Base-by-base conservation (phyloP, 1,284 basidiomycete genomes). In the Trametes versicolor region DNA sequence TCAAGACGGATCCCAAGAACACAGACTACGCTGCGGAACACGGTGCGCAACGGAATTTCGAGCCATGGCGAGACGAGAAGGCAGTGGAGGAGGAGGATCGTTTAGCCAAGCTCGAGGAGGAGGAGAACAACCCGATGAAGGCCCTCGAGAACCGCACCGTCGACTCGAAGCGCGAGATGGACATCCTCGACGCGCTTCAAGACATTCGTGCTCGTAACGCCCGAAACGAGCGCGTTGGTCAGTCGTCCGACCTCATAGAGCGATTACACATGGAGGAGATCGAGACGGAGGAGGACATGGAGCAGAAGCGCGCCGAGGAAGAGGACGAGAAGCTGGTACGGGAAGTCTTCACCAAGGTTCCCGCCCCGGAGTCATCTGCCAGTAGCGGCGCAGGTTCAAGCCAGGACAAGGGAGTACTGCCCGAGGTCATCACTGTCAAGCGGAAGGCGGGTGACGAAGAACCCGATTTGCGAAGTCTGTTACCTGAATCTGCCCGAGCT, bases 1-100 rank as follows among this genome's bases (percentile, higher is more conserved):
- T 99, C 89, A 99, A 99, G 79, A 99, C 97, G 0, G 98, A 99
- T 77, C 98, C 97, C 10, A 97, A 97, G 85, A 98, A 98, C 74
- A 97, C 96, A 1, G 96, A 98, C 78, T 98, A 98, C 73, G 70
- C 85, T 15, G 94, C 93, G 45, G 96, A 98, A 77, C 96, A 97
- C 75, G 96, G 96, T 37, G 96, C 96, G 29, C 94, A 91, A 9
- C 88, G 96, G 21, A 98, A 98, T 75, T 98, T 97, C 75, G 96
- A 98, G 78, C 93, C 93, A 15, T 96, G 94, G 94, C 79, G 94
- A 72, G 93, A 95, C 63, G 92, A 93, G 76, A 76, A 83, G 64
- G 89, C 85, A 0, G 88, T 83, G 1, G 87, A 92, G 69, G 90
- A 93, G 71, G 91, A 90, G 72, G 94, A 95, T 67, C 83, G 87